Evolutionary conservation across 495 filamentous ascomycete species (phyloP), one percentile per base, ranked within the genome.

Genomic region (Podospora pseudocomata): DNA sequence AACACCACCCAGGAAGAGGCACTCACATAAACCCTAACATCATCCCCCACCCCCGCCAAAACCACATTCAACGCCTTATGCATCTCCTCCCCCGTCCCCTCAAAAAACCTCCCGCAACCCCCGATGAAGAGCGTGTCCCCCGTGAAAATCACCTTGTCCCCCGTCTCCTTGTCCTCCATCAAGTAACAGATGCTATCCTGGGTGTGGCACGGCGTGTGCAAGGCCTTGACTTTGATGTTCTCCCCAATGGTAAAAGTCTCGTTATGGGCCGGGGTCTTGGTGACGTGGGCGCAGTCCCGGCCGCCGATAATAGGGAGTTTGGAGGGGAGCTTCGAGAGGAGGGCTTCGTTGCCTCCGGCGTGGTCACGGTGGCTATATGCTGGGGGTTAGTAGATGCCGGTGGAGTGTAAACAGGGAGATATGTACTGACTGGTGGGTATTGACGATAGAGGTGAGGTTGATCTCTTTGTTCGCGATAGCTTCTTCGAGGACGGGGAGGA

Each of bases 191-290:
- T 97, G 74, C 93, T 97, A 78, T 99, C 95, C 79, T 97, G 95
- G 2, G 95, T 99, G 76, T 99, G 96, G 77, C 95, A 99, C 3
- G 95, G 95, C 7, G 95, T 99, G 79, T 98, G 90, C 27, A 98
- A 79, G n/a, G 91, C 91, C 74, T 87, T 95, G 64, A 97, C 92
- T 2, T 85, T 85, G 73, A 99, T 94, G 65, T 90, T 86, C 39
- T 49, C 39, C 66, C 96, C 95, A 67, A 98, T 88, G 71, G 87
- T 90, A 84, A 97, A 97, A 15, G 78, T 86, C 72, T 91, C 87
- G 30, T 87, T 88, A 78, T 98, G 86, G 2, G 79, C 78, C 0
- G 93, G 92, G 0, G 90, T 93, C 69, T 81, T 81, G 18, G 88
- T 93, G 44, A 97, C 93, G 20, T 84, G 85, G 72, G 90, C 83